Evolutionary conservation across 805 yeast genomes (phyloP).

Genomic region (Ogataea methanolica): DNA sequence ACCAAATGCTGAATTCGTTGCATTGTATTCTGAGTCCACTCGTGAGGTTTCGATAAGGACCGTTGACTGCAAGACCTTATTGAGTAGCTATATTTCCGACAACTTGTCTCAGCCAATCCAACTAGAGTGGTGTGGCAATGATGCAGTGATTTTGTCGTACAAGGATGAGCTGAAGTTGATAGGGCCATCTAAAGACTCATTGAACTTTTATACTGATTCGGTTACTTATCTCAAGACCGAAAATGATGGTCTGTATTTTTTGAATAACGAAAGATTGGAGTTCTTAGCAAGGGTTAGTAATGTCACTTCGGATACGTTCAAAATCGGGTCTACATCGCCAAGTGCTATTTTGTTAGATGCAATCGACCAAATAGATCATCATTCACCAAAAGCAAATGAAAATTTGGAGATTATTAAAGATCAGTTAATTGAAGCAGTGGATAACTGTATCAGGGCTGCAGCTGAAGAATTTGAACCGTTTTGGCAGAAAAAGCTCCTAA

Average conservation of each 20-base stretch:
- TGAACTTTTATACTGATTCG: constrained; percentile 47
- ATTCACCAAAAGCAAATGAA: constrained; percentile 79
- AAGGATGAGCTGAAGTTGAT: constrained; percentile 62
- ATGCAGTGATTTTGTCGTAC: constrained; percentile 60
- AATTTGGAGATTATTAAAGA: constrained; percentile 54
- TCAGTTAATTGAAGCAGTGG: constrained; percentile 54
- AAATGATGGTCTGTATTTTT: constrained; percentile 64
- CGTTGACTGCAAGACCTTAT: constrained; percentile 38
- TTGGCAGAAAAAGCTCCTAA: constrained; percentile 75
- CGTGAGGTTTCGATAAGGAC: constrained; percentile 49
- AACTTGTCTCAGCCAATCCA: constrained; percentile 35
- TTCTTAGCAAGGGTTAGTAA: constrained; percentile 60
- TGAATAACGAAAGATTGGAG: constrained; percentile 55
- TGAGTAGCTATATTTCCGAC: constrained; percentile 39
- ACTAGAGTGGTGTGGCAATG: constrained; percentile 82
- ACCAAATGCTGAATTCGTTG: constrained; percentile 53
- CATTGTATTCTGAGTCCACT: constrained; percentile 37
- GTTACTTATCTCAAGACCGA: constrained; percentile 46
- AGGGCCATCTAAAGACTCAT: constrained; percentile 62
- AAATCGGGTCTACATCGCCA: constrained; percentile 80
- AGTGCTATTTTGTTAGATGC: constrained; percentile 82
- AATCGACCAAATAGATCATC: constrained; percentile 55
- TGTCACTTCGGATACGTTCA: constrained; percentile 57
- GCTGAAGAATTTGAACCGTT: constrained; percentile 68
- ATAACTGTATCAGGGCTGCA: constrained; percentile 69